Evolutionary conservation across 495 filamentous ascomycete species (phyloP).

Genomic region (Pseudevernia furfuracea): DNA sequence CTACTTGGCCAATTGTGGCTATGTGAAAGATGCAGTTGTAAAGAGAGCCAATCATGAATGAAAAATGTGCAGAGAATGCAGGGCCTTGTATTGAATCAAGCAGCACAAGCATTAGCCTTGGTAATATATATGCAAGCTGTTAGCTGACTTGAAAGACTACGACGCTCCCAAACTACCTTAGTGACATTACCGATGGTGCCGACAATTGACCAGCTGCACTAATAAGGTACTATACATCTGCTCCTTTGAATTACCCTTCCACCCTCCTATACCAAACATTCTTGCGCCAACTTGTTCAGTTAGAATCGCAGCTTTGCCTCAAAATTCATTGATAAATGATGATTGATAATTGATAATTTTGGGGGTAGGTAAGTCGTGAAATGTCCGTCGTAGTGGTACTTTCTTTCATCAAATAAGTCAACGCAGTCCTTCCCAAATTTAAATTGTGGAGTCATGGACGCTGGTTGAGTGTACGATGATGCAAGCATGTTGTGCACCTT

Average conservation of each 20-base stretch:
- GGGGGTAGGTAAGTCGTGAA: background rate
- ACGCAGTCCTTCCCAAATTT: background rate
- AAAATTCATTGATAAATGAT: background rate
- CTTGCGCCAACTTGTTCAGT: background rate
- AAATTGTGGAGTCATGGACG: background rate
- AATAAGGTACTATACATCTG: no score
- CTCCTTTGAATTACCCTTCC: background rate
- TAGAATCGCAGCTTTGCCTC: background rate
- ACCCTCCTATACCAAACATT: background rate
- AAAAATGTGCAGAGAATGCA: no score
- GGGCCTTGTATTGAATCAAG: no score
- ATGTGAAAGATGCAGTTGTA: no score
- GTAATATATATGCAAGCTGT: background rate
- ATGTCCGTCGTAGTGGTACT: background rate
- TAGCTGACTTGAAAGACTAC: no score
- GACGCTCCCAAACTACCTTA: background rate
- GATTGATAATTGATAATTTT: no score
- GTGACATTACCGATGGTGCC: background rate
- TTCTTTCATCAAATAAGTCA: background rate
- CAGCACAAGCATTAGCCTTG: no score
- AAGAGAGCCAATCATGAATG: no score
- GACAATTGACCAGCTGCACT: background rate
- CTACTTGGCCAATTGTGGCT: no score
- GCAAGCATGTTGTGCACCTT: background rate
- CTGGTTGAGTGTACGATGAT: background rate